A percentile compares a stretch with the other conserved stretches of the same genome.
Evolutionary conservation across 1,284 basidiomycete genomes (phyloP).

Genomic region (Leccinum angustisporum): DNA sequence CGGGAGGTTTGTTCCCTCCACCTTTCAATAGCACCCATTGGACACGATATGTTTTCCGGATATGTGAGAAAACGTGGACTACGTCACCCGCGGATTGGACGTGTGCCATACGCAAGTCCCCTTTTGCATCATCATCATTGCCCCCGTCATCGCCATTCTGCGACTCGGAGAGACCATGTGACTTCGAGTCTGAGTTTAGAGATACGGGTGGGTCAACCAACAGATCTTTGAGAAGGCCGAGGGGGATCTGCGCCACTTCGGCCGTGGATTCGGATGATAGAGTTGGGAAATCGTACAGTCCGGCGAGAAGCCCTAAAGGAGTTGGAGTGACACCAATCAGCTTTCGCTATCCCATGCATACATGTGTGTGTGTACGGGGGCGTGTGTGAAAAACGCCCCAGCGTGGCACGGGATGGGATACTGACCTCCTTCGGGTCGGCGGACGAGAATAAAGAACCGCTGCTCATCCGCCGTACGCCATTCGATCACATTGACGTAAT

Average conservation of each 20-base stretch:
- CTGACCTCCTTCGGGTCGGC: conserved; percentile 80
- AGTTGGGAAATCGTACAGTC: conserved; percentile 83
- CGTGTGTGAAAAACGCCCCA: neutral
- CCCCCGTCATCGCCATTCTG: neutral
- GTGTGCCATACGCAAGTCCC: conserved; percentile 40
- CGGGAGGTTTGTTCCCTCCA: conserved; percentile 41
- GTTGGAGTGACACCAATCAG: conserved; percentile 6
- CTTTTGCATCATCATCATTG: conserved; percentile 2
- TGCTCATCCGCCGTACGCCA: conserved; percentile 52
- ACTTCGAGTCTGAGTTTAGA: conserved; percentile 9
- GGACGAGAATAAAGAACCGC: conserved; percentile 72
- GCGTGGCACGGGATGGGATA: conserved; percentile 12
- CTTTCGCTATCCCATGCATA: neutral
- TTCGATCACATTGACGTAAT: conserved; percentile 83
- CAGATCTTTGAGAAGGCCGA: conserved; percentile 43
- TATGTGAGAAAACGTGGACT: conserved; percentile 87
- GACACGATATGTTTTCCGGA: conserved; percentile 85
- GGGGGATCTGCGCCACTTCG: conserved; percentile 38
- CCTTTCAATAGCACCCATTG: conserved; percentile 69
- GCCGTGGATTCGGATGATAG: conserved; percentile 37
- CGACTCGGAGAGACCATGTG: conserved; percentile 2
- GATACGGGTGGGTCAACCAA: conserved; percentile 32
- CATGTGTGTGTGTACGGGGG: neutral
- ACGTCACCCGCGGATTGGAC: conserved; percentile 63
- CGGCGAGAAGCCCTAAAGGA: conserved; percentile 78